Conservation (phyloP, 2,329 filamentous ascomycete species). For the Diatrype stigma region DNA sequence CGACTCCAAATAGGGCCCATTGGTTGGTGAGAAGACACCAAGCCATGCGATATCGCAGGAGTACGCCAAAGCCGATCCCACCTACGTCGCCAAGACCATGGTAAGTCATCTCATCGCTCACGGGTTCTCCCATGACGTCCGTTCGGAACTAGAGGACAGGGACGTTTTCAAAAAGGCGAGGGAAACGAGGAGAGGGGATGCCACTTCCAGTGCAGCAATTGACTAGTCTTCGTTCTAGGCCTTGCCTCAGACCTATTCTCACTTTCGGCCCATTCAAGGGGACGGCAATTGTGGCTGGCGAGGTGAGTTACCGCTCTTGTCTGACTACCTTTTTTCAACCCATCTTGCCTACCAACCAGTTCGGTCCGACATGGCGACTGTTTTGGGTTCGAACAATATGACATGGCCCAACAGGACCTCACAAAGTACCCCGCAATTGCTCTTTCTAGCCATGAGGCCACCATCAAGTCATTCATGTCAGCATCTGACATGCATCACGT, state of each 20-base stretch:
- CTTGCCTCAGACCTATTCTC: conserved; percentile 77
- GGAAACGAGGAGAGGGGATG: neutral
- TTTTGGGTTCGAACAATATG: neutral
- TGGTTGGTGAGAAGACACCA: conserved; percentile 73
- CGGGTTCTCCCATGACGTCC: too few relatives aligned
- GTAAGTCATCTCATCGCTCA: conserved; percentile 47
- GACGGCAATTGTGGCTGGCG: conserved; percentile 98
- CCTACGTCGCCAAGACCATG: conserved; percentile 81
- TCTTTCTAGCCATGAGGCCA: neutral
- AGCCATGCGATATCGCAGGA: conserved; percentile 76
- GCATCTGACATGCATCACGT: neutral
- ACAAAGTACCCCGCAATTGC: neutral
- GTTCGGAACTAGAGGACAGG: too few relatives aligned
- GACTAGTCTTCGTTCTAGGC: conserved; percentile 46
- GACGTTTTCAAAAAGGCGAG: too few relatives aligned
- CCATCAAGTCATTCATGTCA: neutral
- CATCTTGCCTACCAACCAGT: conserved; percentile 12
- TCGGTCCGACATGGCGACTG: neutral
- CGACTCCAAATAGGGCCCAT: conserved; percentile 61
- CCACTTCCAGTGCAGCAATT: conserved; percentile 6
- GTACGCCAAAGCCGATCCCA: conserved; percentile 82
- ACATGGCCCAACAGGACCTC: neutral
- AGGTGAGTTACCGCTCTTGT: conserved; percentile 57
- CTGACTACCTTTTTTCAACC: conserved; percentile 5
- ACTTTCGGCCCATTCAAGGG: conserved; percentile 82